phyloP scores from a whole-genome alignment of 2,329 filamentous ascomycete genomes.

The Penicillium palitans region DNA sequence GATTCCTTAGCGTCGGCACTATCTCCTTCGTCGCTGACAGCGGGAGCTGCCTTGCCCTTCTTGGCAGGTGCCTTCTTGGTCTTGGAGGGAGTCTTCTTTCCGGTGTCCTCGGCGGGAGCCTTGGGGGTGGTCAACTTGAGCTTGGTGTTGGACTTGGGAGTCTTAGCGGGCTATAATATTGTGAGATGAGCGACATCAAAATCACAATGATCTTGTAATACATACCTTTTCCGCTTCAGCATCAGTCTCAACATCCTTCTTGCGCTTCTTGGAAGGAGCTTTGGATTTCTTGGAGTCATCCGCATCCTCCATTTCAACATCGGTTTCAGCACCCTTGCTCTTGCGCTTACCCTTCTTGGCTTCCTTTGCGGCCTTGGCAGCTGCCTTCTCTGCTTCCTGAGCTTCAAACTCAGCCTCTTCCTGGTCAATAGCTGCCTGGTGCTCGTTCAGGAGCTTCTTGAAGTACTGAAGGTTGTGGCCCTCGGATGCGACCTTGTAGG shows the following conservation, averaged over 20 bases:
- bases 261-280: constrained; percentile 70
- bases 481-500: constrained; percentile 78
- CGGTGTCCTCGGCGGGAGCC: constrained; percentile 50
- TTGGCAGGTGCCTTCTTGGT: constrained; percentile 53
- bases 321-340: constrained; percentile 50
- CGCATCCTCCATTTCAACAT: constrained; percentile 56
- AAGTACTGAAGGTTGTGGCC: constrained; percentile 76
- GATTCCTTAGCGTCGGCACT: constrained; percentile 53
- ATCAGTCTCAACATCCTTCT: constrained; percentile 65
- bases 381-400: constrained; percentile 57
- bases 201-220: constrained; percentile 3
- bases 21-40: constrained; percentile 60
- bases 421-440: constrained; percentile 56
- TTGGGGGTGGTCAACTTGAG: constrained; percentile 59
- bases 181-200: constrained; percentile 10
- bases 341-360: constrained; percentile 53
- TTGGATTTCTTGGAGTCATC: constrained; percentile 54
- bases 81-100: constrained; percentile 56
- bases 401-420: constrained; percentile 55
- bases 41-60: constrained; percentile 49
- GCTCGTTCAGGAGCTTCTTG: constrained; percentile 70
- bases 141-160: constrained; percentile 63
- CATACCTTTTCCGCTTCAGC: constrained; percentile 71
- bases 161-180: constrained; percentile 56
- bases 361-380: constrained; percentile 54